These are phyloP conservation scores for Adansonia gregorii DNA, from an alignment of 441 rosid genomes.

Conservation along the genomic window DNA sequence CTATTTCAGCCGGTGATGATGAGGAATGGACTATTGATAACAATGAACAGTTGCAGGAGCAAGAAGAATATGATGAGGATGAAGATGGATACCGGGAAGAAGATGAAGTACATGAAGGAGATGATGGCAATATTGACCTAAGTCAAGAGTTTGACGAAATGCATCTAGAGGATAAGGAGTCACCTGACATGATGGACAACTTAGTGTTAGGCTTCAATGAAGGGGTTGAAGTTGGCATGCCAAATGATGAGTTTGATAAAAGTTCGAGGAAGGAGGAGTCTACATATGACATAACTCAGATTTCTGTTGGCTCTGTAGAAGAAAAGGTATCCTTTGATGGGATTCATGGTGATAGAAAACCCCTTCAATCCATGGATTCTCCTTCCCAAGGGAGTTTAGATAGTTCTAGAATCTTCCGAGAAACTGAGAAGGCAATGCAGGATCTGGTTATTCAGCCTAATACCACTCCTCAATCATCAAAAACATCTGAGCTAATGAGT, in stretches of 20 bases:
- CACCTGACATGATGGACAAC: conserved; percentile 53
- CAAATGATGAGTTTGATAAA: conserved; percentile 74
- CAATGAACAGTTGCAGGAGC: conserved; percentile 73
- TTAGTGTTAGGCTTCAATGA: conserved; percentile 86
- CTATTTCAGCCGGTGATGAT: conserved; percentile 70
- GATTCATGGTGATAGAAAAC: conserved; percentile 41
- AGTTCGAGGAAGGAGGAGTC: conserved; percentile 55
- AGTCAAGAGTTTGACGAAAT: conserved; percentile 59
- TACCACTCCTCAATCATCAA: conserved; percentile 42
- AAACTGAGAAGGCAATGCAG: conserved; percentile 58
- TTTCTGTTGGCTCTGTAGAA: conserved; percentile 44
- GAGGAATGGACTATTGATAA: conserved; percentile 85
- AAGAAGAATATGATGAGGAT: conserved; percentile 94
- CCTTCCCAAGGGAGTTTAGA: conserved; percentile 42
- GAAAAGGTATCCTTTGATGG: conserved; percentile 49
- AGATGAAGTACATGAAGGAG: conserved; percentile 77
- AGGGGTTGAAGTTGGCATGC: conserved; percentile 85
- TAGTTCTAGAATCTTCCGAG: conserved; percentile 52
- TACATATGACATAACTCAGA: conserved; percentile 44
- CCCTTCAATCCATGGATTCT: conserved; percentile 41
- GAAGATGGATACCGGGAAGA: conserved; percentile 82
- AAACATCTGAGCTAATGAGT: conserved; percentile 41
- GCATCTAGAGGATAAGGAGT: conserved; percentile 63
- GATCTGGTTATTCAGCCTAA: conserved; percentile 51
- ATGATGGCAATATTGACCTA: conserved; percentile 59